Base-by-base conservation (phyloP, 1,284 basidiomycete genomes). In the Ustilago vetiveriae region DNA sequence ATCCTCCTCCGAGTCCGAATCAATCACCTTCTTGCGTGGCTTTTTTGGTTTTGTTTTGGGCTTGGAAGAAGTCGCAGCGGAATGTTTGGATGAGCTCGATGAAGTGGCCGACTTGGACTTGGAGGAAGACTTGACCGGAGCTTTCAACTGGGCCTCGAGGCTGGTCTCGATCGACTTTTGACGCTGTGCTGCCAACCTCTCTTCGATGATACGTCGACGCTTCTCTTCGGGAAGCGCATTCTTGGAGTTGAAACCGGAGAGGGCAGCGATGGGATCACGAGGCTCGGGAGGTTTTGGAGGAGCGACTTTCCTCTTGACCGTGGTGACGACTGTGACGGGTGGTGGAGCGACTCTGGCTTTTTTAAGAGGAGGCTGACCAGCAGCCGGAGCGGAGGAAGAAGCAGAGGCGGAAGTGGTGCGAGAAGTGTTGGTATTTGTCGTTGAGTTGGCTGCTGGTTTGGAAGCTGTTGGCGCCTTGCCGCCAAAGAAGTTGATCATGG, bases 191-290 rank as follows among this genome's bases (percentile, higher is more conserved):
- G 66, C 65, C 19, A 62, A 43, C 16, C 65, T 48, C 42, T 74
- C 72, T 32, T 74, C 60, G 33, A 67, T 66, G 52, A 74, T 74
- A 16, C 64, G 64, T 6, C 63, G 50, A 17, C 72, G 53, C 41
- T 67, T 70, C 24, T 74, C 63, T 29, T 74, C 68, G 21, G 72
- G 64, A 3, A 74, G 38, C 0, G 68, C 68, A 48, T 74, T 74
- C 33, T 63, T 64, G 35, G 68, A 45, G 27, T 57, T 50, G 47
- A 52, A 57, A 30, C 53, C 69, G 9, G 63, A 63, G 42, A 63
- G 54, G 9, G 63, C 57, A 21, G 58, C 63, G 33, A 66, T 72
- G 24, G 63, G 51, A 32, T 63, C 63, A 21, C 57, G 62, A n/a
- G 56, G 59, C 42, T 64, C 48, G 14, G 57, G 19, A 19, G 59